Conservation (phyloP, 306 rosid species). For the Cicer arietinum region DNA sequence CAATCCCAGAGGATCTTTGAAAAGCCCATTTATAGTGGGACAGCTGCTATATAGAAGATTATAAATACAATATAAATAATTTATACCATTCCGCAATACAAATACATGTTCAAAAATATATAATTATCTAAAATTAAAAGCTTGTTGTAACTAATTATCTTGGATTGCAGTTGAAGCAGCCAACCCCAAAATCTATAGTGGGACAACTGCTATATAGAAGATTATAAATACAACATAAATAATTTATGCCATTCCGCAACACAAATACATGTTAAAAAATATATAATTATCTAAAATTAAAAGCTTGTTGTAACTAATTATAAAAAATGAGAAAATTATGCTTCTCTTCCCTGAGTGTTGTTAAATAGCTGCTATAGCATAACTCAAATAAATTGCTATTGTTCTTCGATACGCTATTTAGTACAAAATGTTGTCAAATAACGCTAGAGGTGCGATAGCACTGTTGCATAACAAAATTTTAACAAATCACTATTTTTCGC, state of each 20-base stretch:
- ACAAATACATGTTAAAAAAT: neutral
- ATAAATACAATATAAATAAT: no score
- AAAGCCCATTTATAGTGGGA: neutral
- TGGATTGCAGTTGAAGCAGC: neutral
- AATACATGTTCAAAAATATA: no score
- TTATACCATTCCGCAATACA: neutral
- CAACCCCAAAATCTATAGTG: constrained; percentile 7
- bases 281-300: no score
- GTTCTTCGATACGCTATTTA: no score
- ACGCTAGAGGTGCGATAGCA: no score
- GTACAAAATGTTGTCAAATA: no score
- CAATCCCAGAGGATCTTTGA: neutral
- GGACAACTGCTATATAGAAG: neutral
- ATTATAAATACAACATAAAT: no score
- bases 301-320: neutral
- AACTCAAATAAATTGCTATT: neutral
- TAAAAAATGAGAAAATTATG: neutral
- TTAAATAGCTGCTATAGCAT: neutral
- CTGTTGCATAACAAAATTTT: no score
- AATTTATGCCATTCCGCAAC: neutral
- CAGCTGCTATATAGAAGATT: neutral
- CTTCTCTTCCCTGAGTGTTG: neutral
- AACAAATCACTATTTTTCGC: no score
- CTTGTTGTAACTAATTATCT: neutral
- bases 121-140: no score